Conservation (phyloP, 2,329 filamentous ascomycete genomes). For the Dactylellina drechsleri region DNA sequence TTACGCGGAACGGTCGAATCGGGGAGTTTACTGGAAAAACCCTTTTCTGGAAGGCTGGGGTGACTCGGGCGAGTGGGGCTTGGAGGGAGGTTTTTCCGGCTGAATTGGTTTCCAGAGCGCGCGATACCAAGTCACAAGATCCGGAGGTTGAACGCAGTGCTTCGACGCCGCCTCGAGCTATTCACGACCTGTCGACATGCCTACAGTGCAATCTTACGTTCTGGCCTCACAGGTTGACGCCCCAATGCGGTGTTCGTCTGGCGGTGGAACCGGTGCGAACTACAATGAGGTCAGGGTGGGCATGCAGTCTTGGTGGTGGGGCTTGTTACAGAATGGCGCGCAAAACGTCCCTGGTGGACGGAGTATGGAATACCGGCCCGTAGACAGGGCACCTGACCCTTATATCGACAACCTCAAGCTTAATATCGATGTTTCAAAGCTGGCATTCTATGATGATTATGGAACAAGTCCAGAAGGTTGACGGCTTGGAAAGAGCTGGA, state of each 20-base stretch:
- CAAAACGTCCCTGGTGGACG: conserved; percentile 28
- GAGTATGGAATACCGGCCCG: conserved; percentile 53
- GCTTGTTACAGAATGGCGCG: conserved; percentile 51
- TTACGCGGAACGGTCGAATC: conserved; percentile 51
- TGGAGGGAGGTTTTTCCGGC: conserved; percentile 51
- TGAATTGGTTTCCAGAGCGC: conserved; percentile 43
- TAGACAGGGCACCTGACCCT: conserved; percentile 45
- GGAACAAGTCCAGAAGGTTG: conserved; percentile 11
- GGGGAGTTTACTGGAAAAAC: conserved; percentile 32
- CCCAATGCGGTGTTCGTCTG: conserved; percentile 1
- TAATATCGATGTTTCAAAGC: conserved; percentile 45
- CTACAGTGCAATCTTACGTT: no score
- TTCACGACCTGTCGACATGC: background rate
- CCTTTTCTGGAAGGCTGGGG: conserved; percentile 33
- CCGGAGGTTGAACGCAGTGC: conserved; percentile 6
- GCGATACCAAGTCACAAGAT: conserved; percentile 36
- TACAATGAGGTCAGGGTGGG: conserved; percentile 10
- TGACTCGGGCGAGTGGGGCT: conserved; percentile 26
- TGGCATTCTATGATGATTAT: conserved; percentile 21
- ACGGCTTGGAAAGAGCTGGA: conserved; percentile 21
- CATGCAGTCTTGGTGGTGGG: conserved; percentile 42
- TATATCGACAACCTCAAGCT: conserved; percentile 36
- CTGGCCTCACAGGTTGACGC: no score
- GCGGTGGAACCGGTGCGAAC: background rate
- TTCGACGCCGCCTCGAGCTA: conserved; percentile 5